phyloP scores from a whole-genome alignment of 495 filamentous ascomycete species.

The Bathelium albidoporum region DNA sequence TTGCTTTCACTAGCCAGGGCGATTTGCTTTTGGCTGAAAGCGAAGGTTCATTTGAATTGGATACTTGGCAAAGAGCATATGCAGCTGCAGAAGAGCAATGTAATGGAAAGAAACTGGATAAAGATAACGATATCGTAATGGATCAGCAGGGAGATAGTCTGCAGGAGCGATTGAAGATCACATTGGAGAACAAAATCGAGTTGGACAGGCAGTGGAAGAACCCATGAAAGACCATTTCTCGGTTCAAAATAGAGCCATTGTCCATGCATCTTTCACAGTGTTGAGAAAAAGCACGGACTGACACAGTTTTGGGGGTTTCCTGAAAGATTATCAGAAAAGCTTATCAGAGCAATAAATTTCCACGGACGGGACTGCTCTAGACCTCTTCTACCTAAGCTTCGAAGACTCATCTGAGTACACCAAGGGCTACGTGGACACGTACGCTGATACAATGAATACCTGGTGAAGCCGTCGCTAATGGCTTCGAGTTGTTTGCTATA shows the following conservation, averaged over 20 bases:
- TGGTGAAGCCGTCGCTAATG: too few species aligned
- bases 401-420: too few species aligned
- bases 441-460: too few species aligned
- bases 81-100: constrained; percentile 55
- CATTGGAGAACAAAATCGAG: neutral
- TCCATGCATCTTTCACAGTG: neutral
- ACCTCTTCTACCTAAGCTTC: too few species aligned
- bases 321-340: too few species aligned
- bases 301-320: too few species aligned
- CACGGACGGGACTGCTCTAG: too few species aligned
- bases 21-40: constrained; percentile 72
- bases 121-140: constrained; percentile 11
- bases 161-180: neutral
- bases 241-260: neutral
- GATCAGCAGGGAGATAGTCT: neutral
- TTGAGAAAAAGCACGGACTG: too few species aligned
- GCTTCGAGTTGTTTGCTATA: too few species aligned
- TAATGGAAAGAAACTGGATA: constrained; percentile 12
- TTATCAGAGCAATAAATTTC: too few species aligned
- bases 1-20: constrained; percentile 65
- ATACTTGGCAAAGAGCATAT: constrained; percentile 65
- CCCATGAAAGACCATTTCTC: neutral
- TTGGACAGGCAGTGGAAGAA: neutral
- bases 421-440: too few species aligned
- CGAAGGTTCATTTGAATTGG: constrained; percentile 64